Base-by-base conservation (phyloP, 192 early-diverging fungal genomes). In the Backusella tarrabulga region DNA sequence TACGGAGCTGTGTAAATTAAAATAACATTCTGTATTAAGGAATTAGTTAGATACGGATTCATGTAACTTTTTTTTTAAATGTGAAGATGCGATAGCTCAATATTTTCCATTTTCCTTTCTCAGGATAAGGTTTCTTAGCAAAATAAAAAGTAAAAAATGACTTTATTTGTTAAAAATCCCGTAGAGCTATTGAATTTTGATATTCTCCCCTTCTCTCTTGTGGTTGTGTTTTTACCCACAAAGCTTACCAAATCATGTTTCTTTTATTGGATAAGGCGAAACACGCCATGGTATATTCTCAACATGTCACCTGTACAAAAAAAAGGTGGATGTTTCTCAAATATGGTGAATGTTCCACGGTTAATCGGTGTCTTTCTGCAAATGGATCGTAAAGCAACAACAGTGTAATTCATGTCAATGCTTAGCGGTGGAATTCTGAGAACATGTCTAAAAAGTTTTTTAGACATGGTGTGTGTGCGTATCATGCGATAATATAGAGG, bases 401-500 rank as follows among this genome's bases (percentile, higher is more conserved):
- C 15, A 44, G 42, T 44, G 56, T 63, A 29, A 63, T 63, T 63
- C 56, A 63, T 63, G 56, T 63, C 56, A 63, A 63, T 63, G 56
- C 56, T 63, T 63, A 63, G 23, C 26, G 56, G n/a, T 63, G 56
- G 56, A 63, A 63, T 26, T 63, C 56, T 63, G 26, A 12, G 56
- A 63, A 63, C 56, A 63, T 63, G 23, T 63, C 56, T 29, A 63
- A n/a, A n/a, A 50, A 29, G 4, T 14, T 3, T 14, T 63, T 63
- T 63, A 60, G 54, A 63, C 56, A 63, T 63, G 38, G 38, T 40
- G 38, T 12, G 38, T 60, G 11, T 29, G 26, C 14, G 56, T 29
- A 63, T 29, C 56, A 63, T 63, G 26, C 29, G 56, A 63, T 63
- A 63, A 63, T 29, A 63, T 29, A 12, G 14, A 29, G 29, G 21